phyloP scores from a whole-genome alignment of 345 rosid species.

The Aquilaria malaccensis region DNA sequence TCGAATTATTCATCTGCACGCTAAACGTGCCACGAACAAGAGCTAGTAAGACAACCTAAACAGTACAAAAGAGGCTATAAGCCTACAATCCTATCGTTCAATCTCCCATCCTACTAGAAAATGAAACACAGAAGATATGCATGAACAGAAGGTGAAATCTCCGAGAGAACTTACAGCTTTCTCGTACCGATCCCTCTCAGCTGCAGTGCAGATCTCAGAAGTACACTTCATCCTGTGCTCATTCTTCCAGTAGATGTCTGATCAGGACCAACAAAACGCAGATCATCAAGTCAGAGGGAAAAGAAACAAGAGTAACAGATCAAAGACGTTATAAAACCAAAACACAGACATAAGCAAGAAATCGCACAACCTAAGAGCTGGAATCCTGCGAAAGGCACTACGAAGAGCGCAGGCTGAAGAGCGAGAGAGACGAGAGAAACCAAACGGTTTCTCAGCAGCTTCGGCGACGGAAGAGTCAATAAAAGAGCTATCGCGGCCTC shows the following conservation, averaged over 20 bases:
- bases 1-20: too few relatives aligned
- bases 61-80: too few relatives aligned
- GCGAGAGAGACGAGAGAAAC: slow-evolving; percentile 49
- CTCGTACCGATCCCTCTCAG: slow-evolving; percentile 73
- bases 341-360: slow-evolving; percentile 1
- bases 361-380: slow-evolving; percentile 47
- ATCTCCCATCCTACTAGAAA: too few relatives aligned
- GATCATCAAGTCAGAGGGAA: slow-evolving; percentile 7
- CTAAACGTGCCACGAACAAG: too few relatives aligned
- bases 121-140: too few relatives aligned
- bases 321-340: not conserved
- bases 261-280: not conserved
- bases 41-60: too few relatives aligned
- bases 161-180: slow-evolving; percentile 36
- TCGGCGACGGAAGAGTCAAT: slow-evolving; percentile 57
- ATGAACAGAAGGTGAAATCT: not conserved
- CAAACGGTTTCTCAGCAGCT: slow-evolving; percentile 39
- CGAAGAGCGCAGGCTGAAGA: slow-evolving; percentile 57
- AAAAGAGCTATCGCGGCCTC: slow-evolving; percentile 45
- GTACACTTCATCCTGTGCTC: slow-evolving; percentile 65
- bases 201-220: slow-evolving; percentile 58
- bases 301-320: not conserved
- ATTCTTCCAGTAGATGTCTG: slow-evolving; percentile 70
- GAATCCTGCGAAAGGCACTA: slow-evolving; percentile 59
- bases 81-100: too few relatives aligned